These are phyloP conservation scores for Pueraria montana DNA, from an alignment of 306 rosid genomes.

Conservation along the genomic window DNA sequence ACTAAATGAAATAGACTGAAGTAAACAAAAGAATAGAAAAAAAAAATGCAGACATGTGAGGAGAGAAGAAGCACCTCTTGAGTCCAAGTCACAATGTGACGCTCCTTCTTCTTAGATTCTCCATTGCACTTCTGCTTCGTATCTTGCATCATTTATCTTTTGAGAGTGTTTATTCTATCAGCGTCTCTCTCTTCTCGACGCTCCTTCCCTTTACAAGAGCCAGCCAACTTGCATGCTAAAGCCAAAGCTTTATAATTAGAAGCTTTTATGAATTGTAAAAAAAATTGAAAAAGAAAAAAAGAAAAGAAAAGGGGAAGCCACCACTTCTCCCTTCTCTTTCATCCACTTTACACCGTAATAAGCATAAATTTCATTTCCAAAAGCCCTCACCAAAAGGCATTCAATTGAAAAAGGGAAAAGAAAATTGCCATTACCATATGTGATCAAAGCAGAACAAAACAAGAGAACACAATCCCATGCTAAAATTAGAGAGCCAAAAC, in stretches of 20 bases:
- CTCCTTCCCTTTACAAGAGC: slow-evolving; percentile 66
- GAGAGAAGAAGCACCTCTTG: slow-evolving; percentile 66
- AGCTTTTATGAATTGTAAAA: slow-evolving; percentile 5
- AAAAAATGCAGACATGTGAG: background rate
- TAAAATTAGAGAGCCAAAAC: slow-evolving; percentile 36
- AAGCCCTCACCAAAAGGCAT: slow-evolving; percentile 52
- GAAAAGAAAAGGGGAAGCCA: background rate
- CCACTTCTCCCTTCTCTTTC: slow-evolving; percentile 49
- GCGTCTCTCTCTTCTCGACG: slow-evolving; percentile 57
- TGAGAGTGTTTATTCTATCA: no score
- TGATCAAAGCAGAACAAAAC: slow-evolving; percentile 29
- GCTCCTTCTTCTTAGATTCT: slow-evolving; percentile 92
- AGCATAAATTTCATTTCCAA: slow-evolving; percentile 51
- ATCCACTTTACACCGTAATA: slow-evolving; percentile 52
- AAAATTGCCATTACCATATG: slow-evolving; percentile 43
- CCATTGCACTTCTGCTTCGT: slow-evolving; percentile 52
- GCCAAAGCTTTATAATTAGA: slow-evolving; percentile 50
- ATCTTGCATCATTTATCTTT: slow-evolving; percentile 49
- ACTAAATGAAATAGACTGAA: background rate
- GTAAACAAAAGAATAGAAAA: background rate
- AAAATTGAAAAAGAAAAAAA: background rate
- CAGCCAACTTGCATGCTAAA: slow-evolving; percentile 67
- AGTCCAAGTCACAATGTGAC: slow-evolving; percentile 89
- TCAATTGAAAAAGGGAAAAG: background rate
- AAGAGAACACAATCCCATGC: slow-evolving; percentile 37